Conservation (phyloP, 116 monocot genomes). For the Iris pallida region DNA sequence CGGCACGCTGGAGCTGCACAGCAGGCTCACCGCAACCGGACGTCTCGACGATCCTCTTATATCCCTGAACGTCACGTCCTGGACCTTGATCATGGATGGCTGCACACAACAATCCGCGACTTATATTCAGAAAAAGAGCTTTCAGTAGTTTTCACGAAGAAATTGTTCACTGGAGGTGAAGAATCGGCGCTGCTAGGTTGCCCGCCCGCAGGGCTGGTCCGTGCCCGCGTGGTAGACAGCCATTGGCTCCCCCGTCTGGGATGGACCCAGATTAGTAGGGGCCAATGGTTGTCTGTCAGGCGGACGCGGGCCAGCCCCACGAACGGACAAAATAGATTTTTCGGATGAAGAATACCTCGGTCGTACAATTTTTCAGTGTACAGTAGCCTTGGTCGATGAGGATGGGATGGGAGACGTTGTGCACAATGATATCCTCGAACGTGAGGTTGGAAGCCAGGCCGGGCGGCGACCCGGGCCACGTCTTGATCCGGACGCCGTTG, state of each 20-base stretch:
- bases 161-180: no score
- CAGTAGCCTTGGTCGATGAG: conserved; percentile 54
- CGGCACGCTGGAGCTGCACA: neutral
- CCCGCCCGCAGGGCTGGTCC: no score
- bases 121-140: no score
- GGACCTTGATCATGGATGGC: neutral
- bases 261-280: no score
- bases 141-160: no score
- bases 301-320: no score
- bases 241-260: no score
- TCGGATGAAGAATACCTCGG: no score
- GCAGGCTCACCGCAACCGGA: neutral
- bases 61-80: neutral
- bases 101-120: neutral
- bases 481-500: conserved; percentile 42
- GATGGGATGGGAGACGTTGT: conserved; percentile 42
- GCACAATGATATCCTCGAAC: conserved; percentile 26
- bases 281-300: no score
- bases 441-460: conserved; percentile 19
- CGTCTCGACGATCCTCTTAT: neutral
- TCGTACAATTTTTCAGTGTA: conserved; percentile 10
- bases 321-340: no score
- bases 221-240: no score
- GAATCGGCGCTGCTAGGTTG: no score
- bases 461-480: conserved; percentile 26